Evolutionary conservation across 441 rosid genomes (phyloP).

Genomic region (Monsonia emarginata): DNA sequence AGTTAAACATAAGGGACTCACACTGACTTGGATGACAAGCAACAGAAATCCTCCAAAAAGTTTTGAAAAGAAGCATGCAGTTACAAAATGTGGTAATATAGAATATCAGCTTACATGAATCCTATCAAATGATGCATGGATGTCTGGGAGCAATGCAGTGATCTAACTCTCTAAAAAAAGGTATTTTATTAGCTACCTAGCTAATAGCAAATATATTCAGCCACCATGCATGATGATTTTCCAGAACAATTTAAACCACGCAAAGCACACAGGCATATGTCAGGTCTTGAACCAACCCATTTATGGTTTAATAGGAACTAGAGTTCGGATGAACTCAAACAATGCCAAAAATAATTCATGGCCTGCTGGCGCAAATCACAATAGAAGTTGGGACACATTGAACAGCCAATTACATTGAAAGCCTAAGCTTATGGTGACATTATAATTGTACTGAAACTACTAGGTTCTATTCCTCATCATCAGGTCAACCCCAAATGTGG

Average conservation of each 20-base stretch:
- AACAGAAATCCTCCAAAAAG: neutral
- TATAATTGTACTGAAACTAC: neutral
- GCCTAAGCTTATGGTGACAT: neutral
- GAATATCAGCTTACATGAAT: neutral
- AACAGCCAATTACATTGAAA: neutral
- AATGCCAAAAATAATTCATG: neutral
- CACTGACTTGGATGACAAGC: neutral
- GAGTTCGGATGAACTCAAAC: neutral
- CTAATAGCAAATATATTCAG: neutral
- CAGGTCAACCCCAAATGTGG: neutral
- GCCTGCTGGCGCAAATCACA: neutral
- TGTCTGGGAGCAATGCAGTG: neutral
- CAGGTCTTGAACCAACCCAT: neutral
- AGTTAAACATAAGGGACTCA: neutral
- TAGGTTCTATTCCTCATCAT: neutral
- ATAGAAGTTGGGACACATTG: neutral
- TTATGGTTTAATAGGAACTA: neutral
- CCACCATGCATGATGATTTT: neutral
- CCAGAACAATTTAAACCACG: neutral
- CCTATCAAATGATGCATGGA: neutral
- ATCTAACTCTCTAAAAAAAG: neutral
- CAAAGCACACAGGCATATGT: too few species aligned
- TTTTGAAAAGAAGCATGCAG: neutral
- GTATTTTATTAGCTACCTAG: neutral
- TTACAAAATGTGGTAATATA: neutral